These are phyloP conservation scores for Clavulina sp. DNA, from an alignment of 768 basidiomycete species.

Conservation along the genomic window DNA sequence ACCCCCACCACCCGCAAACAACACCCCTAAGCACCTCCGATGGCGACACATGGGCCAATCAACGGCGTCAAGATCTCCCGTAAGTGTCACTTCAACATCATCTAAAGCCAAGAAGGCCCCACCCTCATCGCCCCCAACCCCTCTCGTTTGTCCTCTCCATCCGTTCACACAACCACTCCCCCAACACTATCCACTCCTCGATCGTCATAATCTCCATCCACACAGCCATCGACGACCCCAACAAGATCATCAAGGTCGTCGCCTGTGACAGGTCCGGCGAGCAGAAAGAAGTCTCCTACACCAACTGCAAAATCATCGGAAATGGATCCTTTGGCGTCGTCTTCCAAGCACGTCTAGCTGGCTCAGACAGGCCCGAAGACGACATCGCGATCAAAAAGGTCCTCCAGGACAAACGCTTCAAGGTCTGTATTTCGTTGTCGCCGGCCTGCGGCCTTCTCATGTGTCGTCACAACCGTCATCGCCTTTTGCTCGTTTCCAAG, in stretches of 20 bases:
- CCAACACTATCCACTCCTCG: constrained; percentile 11
- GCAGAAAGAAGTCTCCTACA: constrained; percentile 78
- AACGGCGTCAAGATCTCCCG: constrained; percentile 78
- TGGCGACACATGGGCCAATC: constrained; percentile 39
- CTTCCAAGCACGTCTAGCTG: constrained; percentile 80
- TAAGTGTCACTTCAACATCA: constrained; percentile 29
- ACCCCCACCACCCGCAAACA: not conserved
- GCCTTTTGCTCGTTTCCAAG: too few species aligned
- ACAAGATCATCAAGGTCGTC: constrained; percentile 85
- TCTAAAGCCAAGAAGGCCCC: not conserved
- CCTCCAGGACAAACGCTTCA: constrained; percentile 99
- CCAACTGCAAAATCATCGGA: constrained; percentile 94
- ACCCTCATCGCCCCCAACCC: constrained; percentile 1
- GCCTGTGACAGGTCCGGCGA: constrained; percentile 87
- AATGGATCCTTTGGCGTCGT: constrained; percentile 99
- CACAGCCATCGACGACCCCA: constrained; percentile 61
- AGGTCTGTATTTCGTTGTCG: constrained; percentile 39
- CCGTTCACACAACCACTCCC: not conserved
- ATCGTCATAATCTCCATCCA: constrained; percentile 8
- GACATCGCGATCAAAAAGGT: constrained; percentile 99
- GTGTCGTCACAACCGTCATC: too few species aligned
- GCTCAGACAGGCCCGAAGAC: constrained; percentile 41
- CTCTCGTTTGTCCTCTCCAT: not conserved
- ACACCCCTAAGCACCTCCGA: not conserved
- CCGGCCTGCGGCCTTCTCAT: not conserved